Evolutionary conservation across 139 green algal genomes (phyloP).

Genomic region (Chlorella sp.): DNA sequence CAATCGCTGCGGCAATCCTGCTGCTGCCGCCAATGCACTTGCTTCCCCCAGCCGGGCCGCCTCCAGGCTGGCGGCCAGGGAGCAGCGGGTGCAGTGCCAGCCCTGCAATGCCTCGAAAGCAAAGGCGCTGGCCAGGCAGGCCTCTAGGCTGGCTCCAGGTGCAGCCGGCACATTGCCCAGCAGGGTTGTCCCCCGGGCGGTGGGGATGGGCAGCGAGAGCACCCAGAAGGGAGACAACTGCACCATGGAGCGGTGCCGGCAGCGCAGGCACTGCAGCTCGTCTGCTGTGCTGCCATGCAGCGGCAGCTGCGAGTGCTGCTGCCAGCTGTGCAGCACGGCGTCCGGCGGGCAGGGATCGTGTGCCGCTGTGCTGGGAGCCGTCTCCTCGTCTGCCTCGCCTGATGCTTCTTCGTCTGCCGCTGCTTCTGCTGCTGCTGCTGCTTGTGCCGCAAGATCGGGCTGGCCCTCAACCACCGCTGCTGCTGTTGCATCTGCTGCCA

Average conservation of each 20-base stretch:
- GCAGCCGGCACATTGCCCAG: constrained; percentile 13
- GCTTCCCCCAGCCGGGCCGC: background rate
- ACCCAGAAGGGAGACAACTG: constrained; percentile 25
- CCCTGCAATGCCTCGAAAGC: constrained; percentile 9
- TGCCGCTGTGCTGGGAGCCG: background rate
- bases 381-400: background rate
- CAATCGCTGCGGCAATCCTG: too few species aligned
- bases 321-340: background rate
- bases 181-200: background rate
- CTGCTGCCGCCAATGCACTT: background rate
- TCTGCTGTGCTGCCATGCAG: background rate
- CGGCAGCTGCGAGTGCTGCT: background rate
- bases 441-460: background rate
- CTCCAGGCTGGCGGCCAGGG: constrained; percentile 8
- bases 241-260: background rate
- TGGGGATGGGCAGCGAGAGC: constrained; percentile 25
- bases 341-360: background rate
- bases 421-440: background rate
- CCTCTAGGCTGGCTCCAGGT: background rate
- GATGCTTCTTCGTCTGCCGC: background rate
- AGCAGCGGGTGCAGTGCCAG: constrained; percentile 27
- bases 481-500: background rate
- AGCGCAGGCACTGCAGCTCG: constrained; percentile 32
- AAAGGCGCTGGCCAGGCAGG: constrained; percentile 10
- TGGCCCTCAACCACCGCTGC: background rate